Evolutionary conservation across 2,329 filamentous ascomycete genomes (phyloP).

Genomic region (Ophiocordyceps camponoti-floridani): DNA sequence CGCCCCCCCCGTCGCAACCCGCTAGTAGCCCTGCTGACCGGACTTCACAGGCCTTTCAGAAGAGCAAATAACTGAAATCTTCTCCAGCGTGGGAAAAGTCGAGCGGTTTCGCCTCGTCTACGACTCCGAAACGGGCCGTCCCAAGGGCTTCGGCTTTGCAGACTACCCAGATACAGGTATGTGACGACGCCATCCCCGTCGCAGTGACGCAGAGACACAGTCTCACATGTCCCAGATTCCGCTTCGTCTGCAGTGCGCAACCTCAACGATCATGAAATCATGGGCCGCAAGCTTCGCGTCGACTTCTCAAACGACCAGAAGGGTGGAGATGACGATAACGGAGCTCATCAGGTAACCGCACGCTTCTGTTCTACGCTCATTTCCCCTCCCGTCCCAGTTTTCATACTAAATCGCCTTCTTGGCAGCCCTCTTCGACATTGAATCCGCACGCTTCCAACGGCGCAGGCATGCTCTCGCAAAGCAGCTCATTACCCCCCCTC

Average conservation of each 20-base stretch:
- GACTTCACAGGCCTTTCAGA: slow-evolving; percentile 63
- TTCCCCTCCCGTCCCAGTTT: no score
- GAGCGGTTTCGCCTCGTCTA: slow-evolving; percentile 86
- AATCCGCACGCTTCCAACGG: slow-evolving; percentile 15
- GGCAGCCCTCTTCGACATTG: slow-evolving; percentile 6
- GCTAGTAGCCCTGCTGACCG: neutral
- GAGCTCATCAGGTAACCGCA: slow-evolving; percentile 8
- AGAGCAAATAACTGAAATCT: slow-evolving; percentile 88
- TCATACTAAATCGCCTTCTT: neutral
- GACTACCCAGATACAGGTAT: slow-evolving; percentile 83
- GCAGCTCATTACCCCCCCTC: slow-evolving; percentile 53
- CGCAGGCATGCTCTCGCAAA: slow-evolving; percentile 11
- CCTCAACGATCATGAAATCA: slow-evolving; percentile 85
- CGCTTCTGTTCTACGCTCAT: neutral
- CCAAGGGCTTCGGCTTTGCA: slow-evolving; percentile 92
- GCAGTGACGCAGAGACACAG: neutral
- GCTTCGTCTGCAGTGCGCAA: slow-evolving; percentile 91
- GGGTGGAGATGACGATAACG: slow-evolving; percentile 43
- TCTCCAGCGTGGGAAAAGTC: slow-evolving; percentile 77
- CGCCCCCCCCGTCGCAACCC: slow-evolving; percentile 4
- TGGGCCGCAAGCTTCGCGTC: slow-evolving; percentile 84
- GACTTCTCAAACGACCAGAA: slow-evolving; percentile 92
- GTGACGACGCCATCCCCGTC: slow-evolving; percentile 3
- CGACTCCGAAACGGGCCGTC: slow-evolving; percentile 83
- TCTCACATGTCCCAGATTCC: slow-evolving; percentile 31